Evolutionary conservation across 345 rosid species (phyloP).

Genomic region (Camelina hispida): DNA sequence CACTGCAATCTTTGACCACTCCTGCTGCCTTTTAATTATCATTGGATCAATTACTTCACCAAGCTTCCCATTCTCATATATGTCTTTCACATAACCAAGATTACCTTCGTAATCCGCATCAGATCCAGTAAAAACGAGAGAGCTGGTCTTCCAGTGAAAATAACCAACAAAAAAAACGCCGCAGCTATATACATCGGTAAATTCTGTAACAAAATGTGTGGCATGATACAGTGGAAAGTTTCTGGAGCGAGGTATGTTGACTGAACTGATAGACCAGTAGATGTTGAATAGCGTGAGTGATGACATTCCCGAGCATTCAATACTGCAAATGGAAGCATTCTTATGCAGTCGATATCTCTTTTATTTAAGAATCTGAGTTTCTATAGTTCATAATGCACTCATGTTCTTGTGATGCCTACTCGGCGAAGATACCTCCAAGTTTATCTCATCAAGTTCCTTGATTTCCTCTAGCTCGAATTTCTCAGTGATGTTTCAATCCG

Average conservation of each 20-base stretch:
- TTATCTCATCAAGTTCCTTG: background rate
- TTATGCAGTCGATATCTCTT: too few species aligned
- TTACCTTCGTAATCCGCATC: background rate
- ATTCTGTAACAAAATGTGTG: too few species aligned
- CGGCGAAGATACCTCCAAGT: background rate
- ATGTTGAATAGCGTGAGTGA: too few species aligned
- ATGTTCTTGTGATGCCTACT: background rate
- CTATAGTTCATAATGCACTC: too few species aligned
- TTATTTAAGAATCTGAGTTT: too few species aligned
- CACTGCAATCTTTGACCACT: slow-evolving; percentile 21
- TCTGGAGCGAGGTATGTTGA: too few species aligned
- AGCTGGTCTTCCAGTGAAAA: background rate
- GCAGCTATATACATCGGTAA: too few species aligned
- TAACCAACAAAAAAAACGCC: background rate
- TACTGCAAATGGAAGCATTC: too few species aligned
- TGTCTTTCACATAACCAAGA: background rate
- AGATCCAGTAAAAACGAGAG: background rate
- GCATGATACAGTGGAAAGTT: too few species aligned
- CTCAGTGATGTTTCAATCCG: slow-evolving; percentile 7
- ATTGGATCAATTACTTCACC: background rate
- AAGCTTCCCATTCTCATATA: background rate
- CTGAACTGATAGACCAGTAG: too few species aligned
- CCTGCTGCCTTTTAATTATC: background rate
- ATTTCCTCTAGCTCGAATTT: background rate
- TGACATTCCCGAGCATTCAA: too few species aligned